These are phyloP conservation scores for Phytophthora syringae DNA, from an alignment of 352 stramenopile genomes.

Conservation along the genomic window DNA sequence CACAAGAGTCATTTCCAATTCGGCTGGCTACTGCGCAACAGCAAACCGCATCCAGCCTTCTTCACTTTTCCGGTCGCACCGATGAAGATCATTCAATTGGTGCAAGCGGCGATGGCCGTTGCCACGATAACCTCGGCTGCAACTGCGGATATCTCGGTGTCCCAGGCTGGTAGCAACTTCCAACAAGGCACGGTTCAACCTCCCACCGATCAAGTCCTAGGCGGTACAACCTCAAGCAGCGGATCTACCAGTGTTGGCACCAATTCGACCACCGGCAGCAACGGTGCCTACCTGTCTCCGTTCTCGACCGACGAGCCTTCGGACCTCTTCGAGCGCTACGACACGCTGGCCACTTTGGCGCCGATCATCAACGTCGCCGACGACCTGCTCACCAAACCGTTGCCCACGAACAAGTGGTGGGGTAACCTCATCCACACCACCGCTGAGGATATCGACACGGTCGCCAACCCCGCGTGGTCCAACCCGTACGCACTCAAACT, in stretches of 20 bases:
- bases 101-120: constrained; percentile 25
- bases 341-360: constrained; percentile 55
- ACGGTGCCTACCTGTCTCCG: constrained; percentile 37
- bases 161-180: constrained; percentile 20
- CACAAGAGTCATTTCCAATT: constrained; percentile 38
- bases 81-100: constrained; percentile 42
- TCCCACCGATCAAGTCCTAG: background rate
- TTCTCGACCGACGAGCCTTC: constrained; percentile 61
- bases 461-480: constrained; percentile 66
- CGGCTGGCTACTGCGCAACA: constrained; percentile 22
- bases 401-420: constrained; percentile 90
- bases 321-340: constrained; percentile 59
- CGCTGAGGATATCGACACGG: constrained; percentile 44
- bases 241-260: constrained; percentile 4
- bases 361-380: constrained; percentile 71
- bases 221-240: constrained; percentile 5
- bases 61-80: constrained; percentile 2
- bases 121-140: constrained; percentile 3
- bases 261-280: constrained; percentile 20
- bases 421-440: constrained; percentile 78
- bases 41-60: constrained; percentile 10
- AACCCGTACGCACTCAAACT: constrained; percentile 82
- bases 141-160: constrained; percentile 27
- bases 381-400: constrained; percentile 49
- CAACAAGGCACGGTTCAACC: constrained; percentile 34